Evolutionary conservation across 1,139 yeast species (phyloP), one percentile per base, ranked within the genome.

Genomic region (Sugiyamaella castrensis): DNA sequence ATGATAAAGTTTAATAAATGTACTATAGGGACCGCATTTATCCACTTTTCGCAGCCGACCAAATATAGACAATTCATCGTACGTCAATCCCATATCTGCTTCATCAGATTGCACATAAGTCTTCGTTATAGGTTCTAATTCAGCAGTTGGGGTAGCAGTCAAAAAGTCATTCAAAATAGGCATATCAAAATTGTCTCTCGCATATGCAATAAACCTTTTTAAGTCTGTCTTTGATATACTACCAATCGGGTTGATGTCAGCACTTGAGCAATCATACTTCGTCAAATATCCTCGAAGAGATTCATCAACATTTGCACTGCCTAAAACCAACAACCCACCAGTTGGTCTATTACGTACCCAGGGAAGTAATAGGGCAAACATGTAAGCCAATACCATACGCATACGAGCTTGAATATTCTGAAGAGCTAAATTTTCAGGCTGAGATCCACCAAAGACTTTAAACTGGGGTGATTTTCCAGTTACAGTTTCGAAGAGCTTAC

Each of bases 271-370:
- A 67, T 92, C 99, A 67, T 92, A 92, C 66, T 92, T 92, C 11
- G 99, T 92, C 63, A 94, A 75, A 63, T 92, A 92, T 0, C 99
- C 99, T 55, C 99, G 76, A 54, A 92, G 72, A 60, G 96, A 88
- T 66, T 92, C 99, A 67, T 92, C 99, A n/a, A 92, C 98, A 65
- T 92, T 92, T 7, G 98, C 97, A 64, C 95, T 84, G 1, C 98
- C 98, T 49, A 92, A 74, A 8, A 92, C 99, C 38, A 92, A 73
- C 45, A 92, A 70, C 0, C 98, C 96, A 4, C 89, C 89, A 43
- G 77, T 74, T 31, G 75, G 73, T 41, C 77, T 70, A 6, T 82
- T 81, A 57, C 98, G 77, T 12, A 89, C 87, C 98, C 98, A 92
- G 5, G 99, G 98, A 50, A 92, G 73, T 46, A 92, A 72, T 63